A percentile compares a stretch with the other conserved stretches of the same genome.
Conservation (phyloP, 352 stramenopile species). For the Saprolegnia parasitica region DNA sequence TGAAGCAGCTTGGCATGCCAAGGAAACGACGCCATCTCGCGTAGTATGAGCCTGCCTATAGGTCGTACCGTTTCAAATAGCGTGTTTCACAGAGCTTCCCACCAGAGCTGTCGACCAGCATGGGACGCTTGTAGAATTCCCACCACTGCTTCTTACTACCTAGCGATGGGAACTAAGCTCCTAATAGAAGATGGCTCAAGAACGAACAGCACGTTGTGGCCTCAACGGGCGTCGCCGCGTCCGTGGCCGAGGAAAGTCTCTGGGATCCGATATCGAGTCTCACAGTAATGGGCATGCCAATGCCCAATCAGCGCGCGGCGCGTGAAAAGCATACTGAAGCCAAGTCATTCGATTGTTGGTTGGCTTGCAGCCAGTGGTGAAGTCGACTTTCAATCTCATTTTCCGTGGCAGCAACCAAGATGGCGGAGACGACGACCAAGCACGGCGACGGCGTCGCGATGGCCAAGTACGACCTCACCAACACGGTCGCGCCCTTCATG, state of each 20-base stretch:
- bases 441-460: conserved; percentile 10
- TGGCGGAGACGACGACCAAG: conserved; percentile 3
- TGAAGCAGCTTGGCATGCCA: too few relatives aligned
- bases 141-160: too few relatives aligned
- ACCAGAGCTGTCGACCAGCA: too few relatives aligned
- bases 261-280: background rate
- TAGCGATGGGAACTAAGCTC: too few relatives aligned
- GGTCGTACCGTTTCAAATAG: too few relatives aligned
- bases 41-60: too few relatives aligned
- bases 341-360: background rate
- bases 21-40: too few relatives aligned
- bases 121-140: too few relatives aligned
- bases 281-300: background rate
- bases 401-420: background rate
- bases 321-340: background rate
- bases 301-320: background rate
- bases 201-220: too few relatives aligned
- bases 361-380: background rate
- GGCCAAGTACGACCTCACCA: conserved; percentile 92
- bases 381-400: background rate
- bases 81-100: too few relatives aligned
- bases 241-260: background rate
- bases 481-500: conserved; percentile 91
- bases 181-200: too few relatives aligned
- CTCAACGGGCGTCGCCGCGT: background rate